Evolutionary conservation across 2,329 filamentous ascomycete genomes (phyloP), one percentile per base, ranked within the genome.

Genomic region (Aspergillaceae sp.): DNA sequence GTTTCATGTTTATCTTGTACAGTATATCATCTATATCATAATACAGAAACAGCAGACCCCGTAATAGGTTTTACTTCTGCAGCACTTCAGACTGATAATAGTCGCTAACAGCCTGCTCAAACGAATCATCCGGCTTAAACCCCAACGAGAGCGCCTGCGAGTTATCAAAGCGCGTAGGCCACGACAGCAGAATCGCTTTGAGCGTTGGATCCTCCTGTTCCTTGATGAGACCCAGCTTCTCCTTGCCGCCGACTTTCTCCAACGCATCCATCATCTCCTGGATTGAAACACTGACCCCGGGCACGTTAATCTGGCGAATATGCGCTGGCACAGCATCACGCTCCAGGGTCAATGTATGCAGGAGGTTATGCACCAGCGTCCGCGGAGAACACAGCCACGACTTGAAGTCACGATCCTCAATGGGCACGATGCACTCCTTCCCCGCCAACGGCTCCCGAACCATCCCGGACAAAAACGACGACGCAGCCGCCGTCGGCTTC

Each of bases 381-480:
- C 68, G 69, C 1, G 78, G 78, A 41, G 75, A 76, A 61, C 74
- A 75, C 26, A 82, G 55, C 65, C 75, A 80, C 1, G 74, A 74
- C 36, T 66, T 63, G 59, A 80, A 80, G 0, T 54, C 52, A 3
- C 78, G 65, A 33, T 69, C 59, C 32, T 80, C 58, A 6, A 79
- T 75, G 2, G 68, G 68, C 47, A 82, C 72, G 0, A 77, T 60
- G 48, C 74, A 79, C 52, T 72, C 68, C 43, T 72, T 60, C 3
- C 79, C 79, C 34, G 74, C 68, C 56, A 84, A 69, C 0, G 80
- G 79, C 64, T 84, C 80, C 26, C 80, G 72, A 45, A 83, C 79
- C 62, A 84, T 82, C 8, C 80, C 80, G 0, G 60, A 80, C 7
- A 82, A 67, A 55, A 83, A 84, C 0, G 77, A 79, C 1, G 76